Conservation (phyloP, 2,329 filamentous ascomycete genomes). For the Fonsecaea monophora region DNA sequence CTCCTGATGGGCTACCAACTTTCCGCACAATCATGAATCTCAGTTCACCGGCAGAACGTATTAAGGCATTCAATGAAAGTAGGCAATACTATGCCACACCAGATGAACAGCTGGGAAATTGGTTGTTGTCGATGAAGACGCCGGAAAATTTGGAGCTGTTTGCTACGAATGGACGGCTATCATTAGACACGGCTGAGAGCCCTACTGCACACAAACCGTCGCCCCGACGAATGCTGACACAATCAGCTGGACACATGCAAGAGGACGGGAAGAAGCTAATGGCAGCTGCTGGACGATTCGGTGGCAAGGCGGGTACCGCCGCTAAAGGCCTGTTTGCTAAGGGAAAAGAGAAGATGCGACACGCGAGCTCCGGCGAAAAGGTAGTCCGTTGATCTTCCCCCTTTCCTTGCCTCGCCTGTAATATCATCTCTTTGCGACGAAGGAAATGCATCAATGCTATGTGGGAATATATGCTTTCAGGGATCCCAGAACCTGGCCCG, state of each 20-base stretch:
- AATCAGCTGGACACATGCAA: constrained; percentile 64
- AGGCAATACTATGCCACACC: constrained; percentile 72
- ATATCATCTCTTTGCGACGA: constrained; percentile 27
- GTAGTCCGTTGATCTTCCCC: constrained; percentile 74
- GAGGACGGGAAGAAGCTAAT: constrained; percentile 88
- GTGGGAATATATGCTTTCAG: constrained; percentile 12
- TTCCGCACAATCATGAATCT: constrained; percentile 82
- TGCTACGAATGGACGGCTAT: constrained; percentile 43
- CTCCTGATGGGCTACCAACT: constrained; percentile 43
- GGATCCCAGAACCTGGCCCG: constrained; percentile 19
- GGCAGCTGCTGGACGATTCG: constrained; percentile 76
- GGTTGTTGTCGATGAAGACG: constrained; percentile 56
- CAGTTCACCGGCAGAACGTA: constrained; percentile 69
- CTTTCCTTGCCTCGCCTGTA: constrained; percentile 33
- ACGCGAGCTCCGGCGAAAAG: constrained; percentile 73
- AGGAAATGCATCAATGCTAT: constrained; percentile 22
- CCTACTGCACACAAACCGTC: constrained; percentile 25
- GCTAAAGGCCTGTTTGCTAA: constrained; percentile 92
- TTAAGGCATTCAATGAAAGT: constrained; percentile 74
- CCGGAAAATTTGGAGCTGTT: constrained; percentile 61
- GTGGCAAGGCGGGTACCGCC: constrained; percentile 75
- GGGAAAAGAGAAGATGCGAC: constrained; percentile 80
- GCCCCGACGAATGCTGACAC: constrained; percentile 29
- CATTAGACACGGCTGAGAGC: constrained; percentile 25
- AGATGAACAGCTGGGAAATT: constrained; percentile 74